Base-by-base conservation (phyloP, 305 asterid species). In the Fraxinus velutina region DNA sequence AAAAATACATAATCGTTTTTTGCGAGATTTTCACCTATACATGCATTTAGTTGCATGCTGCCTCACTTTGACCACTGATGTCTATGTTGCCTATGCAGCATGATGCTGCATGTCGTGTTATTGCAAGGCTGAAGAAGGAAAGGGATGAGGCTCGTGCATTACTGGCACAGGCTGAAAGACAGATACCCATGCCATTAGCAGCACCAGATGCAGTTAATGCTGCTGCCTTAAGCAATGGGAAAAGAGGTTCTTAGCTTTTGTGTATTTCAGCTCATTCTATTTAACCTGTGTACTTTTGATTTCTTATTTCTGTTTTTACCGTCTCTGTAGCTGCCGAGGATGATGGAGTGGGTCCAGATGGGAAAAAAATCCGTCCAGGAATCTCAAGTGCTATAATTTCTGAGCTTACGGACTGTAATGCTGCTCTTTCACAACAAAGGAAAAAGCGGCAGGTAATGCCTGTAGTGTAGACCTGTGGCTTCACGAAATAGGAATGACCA, bases 101-200 rank as follows among this genome's bases (percentile, higher is more conserved):
- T 89, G 99, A 96, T 84, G 98, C 99, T 60, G 99, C 99, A 5
- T 94, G 99, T 87, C 96, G 98, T 88, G 99, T 96, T 71, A 96
- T 96, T 91, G 98, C 99, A 87, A 92, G 99, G 89, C 85, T 96
- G 80, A 94, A 91, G 89, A 96, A 93, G 88, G 99, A 94, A 90
- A 90, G 98, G 87, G 98, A 96, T 79, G 99, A 96, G 88, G 98
- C 99, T 55, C 89, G 97, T 89, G 86, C 77, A 21, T 86, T 96
- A 64, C 83, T 96, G 85, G 92, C 97, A 64, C 98, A 88, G 85
- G 97, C 97, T 73, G 97, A 96, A 86, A 88, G 98, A 86, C 97
- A 92, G 83, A 86, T 93, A 75, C 98, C 99, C 80, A 72, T 85
- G 84, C 81, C 92, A 80, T 83, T 86, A 42, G 86, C 88, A 55